These are phyloP conservation scores for Yarrowia sp. DNA, from an alignment of 805 yeast genomes.

Conservation along the genomic window DNA sequence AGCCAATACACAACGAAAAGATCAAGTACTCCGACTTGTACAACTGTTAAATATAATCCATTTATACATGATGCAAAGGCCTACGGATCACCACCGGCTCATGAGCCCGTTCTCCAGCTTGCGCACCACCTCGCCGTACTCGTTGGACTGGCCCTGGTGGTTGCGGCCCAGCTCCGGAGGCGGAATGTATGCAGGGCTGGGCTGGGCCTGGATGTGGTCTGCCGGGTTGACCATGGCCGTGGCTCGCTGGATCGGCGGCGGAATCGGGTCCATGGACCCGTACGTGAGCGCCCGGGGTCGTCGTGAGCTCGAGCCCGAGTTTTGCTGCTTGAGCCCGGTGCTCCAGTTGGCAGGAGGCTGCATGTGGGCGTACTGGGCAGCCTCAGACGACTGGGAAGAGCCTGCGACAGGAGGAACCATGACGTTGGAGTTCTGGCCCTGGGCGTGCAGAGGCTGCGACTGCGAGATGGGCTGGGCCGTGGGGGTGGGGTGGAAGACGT, in stretches of 20 bases:
- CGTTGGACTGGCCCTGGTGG: constrained; percentile 16
- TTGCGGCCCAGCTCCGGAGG: constrained; percentile 39
- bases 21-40: not conserved
- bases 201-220: constrained; percentile 42
- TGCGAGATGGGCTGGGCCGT: constrained; percentile 25
- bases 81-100: not conserved
- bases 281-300: constrained; percentile 43
- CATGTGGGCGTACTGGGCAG: constrained; percentile 11
- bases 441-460: constrained; percentile 13
- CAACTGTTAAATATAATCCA: not conserved
- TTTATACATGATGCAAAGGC: not conserved
- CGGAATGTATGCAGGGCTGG: constrained; percentile 44
- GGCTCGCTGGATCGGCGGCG: constrained; percentile 44
- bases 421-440: constrained; percentile 8
- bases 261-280: constrained; percentile 42
- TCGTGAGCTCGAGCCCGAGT: constrained; percentile 27
- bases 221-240: constrained; percentile 43
- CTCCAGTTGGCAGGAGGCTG: constrained; percentile 21
- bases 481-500: constrained; percentile 17
- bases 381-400: not conserved
- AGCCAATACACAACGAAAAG: too few species aligned
- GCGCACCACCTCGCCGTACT: constrained; percentile 36
- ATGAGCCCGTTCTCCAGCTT: constrained; percentile 37
- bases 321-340: not conserved
- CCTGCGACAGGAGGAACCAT: not conserved